Percentiles rank a stretch among this genome's conserved stretches.
Conservation (phyloP, 192 early-diverging fungal genomes). For the Phlyctochytrium arcticum region DNA sequence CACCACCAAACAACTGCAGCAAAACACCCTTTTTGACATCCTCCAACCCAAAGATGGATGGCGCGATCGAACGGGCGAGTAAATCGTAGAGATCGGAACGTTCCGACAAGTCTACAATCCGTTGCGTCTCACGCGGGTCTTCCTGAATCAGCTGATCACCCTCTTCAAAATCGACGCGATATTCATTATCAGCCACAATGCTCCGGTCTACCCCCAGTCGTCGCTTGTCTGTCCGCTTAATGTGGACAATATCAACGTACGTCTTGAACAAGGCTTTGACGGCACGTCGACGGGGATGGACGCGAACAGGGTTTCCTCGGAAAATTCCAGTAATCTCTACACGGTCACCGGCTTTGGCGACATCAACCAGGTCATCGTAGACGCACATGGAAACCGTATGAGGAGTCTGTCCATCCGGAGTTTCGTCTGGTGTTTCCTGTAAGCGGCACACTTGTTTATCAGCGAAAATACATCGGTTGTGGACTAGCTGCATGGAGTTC, state of each 20-base stretch:
- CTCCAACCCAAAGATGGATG: slow-evolving; percentile 92
- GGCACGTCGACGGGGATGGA: slow-evolving; percentile 81
- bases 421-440: slow-evolving; percentile 94
- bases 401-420: slow-evolving; percentile 98
- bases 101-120: slow-evolving; percentile 60
- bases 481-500: slow-evolving; percentile 84
- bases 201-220: slow-evolving; percentile 55
- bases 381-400: slow-evolving; percentile 87
- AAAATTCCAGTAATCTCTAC: slow-evolving; percentile 94
- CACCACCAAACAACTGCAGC: slow-evolving; percentile 93
- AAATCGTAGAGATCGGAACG: slow-evolving; percentile 74
- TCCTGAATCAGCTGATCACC: slow-evolving; percentile 34
- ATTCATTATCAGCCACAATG: slow-evolving; percentile 52
- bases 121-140: slow-evolving; percentile 49
- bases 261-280: slow-evolving; percentile 92
- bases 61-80: slow-evolving; percentile 79
- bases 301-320: slow-evolving; percentile 85
- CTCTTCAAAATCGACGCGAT: slow-evolving; percentile 42
- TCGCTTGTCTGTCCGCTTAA: slow-evolving; percentile 73
- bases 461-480: slow-evolving; percentile 90
- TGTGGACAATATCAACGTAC: slow-evolving; percentile 92
- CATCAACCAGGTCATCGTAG: slow-evolving; percentile 94
- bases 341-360: slow-evolving; percentile 87
- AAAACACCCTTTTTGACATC: slow-evolving; percentile 98
- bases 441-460: slow-evolving; percentile 91